Evolutionary conservation across 2,329 filamentous ascomycete genomes (phyloP).

Genomic region (Emydomyces testavorans): DNA sequence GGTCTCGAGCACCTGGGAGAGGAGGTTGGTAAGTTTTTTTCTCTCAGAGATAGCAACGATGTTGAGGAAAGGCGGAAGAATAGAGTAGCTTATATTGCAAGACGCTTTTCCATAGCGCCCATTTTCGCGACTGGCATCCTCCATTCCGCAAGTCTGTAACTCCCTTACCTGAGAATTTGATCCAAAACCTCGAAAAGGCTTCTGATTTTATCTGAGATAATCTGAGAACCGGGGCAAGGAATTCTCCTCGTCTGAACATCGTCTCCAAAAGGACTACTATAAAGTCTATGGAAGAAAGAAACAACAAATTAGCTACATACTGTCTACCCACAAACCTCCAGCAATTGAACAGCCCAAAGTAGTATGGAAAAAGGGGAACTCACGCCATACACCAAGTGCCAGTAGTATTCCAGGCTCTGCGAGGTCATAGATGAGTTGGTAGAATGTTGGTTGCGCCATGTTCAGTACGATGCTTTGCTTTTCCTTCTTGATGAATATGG

Average conservation of each 20-base stretch:
- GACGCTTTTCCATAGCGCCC: neutral
- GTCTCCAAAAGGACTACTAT: conserved; percentile 25
- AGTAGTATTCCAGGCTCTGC: conserved; percentile 13
- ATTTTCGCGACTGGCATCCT: neutral
- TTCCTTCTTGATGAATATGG: neutral
- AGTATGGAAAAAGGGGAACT: no score
- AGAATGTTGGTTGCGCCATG: conserved; percentile 3
- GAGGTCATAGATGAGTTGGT: conserved; percentile 12
- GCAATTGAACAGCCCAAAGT: no score
- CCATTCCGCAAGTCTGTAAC: no score
- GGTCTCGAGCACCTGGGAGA: conserved; percentile 11
- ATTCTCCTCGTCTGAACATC: conserved; percentile 25
- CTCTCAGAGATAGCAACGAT: neutral
- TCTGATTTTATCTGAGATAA: conserved; percentile 28
- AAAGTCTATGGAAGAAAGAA: conserved; percentile 22
- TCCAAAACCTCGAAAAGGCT: conserved; percentile 34
- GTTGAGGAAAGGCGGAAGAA: neutral
- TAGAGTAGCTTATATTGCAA: neutral
- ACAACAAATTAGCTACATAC: neutral
- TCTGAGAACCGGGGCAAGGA: conserved; percentile 27
- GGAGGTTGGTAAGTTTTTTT: neutral
- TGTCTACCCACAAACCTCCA: no score
- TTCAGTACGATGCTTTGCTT: neutral
- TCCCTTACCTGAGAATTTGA: conserved; percentile 29
- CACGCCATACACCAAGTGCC: conserved; percentile 13